Conservation (phyloP, 164 flowering plant species). For the Paratinospora sagittata region DNA sequence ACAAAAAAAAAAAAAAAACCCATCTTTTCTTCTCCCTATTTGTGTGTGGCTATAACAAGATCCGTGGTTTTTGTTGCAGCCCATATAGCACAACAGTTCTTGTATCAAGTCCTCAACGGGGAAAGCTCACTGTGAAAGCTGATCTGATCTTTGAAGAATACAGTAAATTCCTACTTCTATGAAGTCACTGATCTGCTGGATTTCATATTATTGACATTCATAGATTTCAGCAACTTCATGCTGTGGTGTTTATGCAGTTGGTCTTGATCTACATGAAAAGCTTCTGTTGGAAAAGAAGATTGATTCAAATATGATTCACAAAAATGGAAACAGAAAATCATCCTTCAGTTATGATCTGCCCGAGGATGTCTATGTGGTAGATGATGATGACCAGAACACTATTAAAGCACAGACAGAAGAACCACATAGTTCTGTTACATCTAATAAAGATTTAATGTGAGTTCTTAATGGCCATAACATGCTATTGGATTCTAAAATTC, state of each 20-base stretch:
- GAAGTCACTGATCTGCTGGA: constrained; percentile 1
- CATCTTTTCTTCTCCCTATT: not conserved
- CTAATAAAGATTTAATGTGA: constrained; percentile 40
- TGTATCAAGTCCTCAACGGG: constrained; percentile 46
- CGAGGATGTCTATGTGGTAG: constrained; percentile 37
- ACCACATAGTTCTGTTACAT: constrained; percentile 14
- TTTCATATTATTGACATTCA: constrained; percentile 2
- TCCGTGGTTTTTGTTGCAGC: constrained; percentile 38
- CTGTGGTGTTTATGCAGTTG: constrained; percentile 54
- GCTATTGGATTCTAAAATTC: not conserved
- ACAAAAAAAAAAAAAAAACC: not conserved
- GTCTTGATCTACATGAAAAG: constrained; percentile 68
- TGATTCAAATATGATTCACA: constrained; percentile 21
- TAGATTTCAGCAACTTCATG: not conserved
- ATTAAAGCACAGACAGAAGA: constrained; percentile 24
- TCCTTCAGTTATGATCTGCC: constrained; percentile 25
- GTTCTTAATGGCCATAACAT: constrained; percentile 14
- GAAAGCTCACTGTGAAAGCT: constrained; percentile 68
- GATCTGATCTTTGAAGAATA: constrained; percentile 82
- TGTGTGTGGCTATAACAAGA: constrained; percentile 2
- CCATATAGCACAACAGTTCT: constrained; percentile 63
- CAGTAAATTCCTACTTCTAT: constrained; percentile 35
- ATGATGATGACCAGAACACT: constrained; percentile 35
- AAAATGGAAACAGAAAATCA: constrained; percentile 20
- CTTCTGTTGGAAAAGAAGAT: constrained; percentile 32